phyloP scores from a whole-genome alignment of 805 yeast species.

The Nakazawaea wickerhamii region DNA sequence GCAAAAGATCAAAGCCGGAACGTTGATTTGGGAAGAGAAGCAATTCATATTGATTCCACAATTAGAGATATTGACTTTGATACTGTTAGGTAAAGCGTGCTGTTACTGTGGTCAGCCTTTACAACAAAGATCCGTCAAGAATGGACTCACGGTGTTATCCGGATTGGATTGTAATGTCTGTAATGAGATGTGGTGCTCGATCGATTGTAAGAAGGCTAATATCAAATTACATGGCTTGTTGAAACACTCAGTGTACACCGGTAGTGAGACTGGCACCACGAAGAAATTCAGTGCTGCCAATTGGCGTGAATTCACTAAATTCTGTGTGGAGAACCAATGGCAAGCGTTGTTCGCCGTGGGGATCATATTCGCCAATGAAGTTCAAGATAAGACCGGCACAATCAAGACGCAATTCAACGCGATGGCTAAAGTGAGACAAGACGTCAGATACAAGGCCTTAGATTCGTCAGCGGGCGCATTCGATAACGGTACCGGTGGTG shows the following conservation, averaged over 20 bases:
- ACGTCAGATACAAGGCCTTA: conserved; percentile 51
- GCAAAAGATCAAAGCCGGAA: conserved; percentile 34
- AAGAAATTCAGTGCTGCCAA: conserved; percentile 35
- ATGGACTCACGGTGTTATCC: conserved; percentile 28
- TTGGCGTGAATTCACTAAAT: conserved; percentile 54
- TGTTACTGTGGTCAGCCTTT: conserved; percentile 62
- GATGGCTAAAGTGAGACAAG: conserved; percentile 69
- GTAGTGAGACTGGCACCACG: conserved; percentile 25
- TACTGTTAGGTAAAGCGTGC: conserved; percentile 62
- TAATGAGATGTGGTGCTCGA: conserved; percentile 66
- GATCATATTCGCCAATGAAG: conserved; percentile 41
- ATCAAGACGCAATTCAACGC: conserved; percentile 45
- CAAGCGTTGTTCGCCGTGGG: conserved; percentile 64
- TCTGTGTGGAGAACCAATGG: conserved; percentile 62
- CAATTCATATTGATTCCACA: conserved; percentile 58
- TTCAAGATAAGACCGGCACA: conserved; percentile 37
- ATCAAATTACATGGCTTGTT: conserved; percentile 43
- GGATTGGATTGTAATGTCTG: conserved; percentile 67
- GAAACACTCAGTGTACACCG: conserved; percentile 44
- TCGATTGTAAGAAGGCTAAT: conserved; percentile 51
- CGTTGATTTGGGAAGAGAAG: conserved; percentile 54
- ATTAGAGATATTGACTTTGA: conserved; percentile 54
- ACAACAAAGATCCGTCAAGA: conserved; percentile 23
- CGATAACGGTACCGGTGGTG: conserved; percentile 47
- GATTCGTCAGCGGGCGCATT: conserved; percentile 51